Evolutionary conservation across 192 early-diverging fungal species (phyloP), one percentile per base, ranked within the genome.

Genomic region (Cladochytrium replicatum): DNA sequence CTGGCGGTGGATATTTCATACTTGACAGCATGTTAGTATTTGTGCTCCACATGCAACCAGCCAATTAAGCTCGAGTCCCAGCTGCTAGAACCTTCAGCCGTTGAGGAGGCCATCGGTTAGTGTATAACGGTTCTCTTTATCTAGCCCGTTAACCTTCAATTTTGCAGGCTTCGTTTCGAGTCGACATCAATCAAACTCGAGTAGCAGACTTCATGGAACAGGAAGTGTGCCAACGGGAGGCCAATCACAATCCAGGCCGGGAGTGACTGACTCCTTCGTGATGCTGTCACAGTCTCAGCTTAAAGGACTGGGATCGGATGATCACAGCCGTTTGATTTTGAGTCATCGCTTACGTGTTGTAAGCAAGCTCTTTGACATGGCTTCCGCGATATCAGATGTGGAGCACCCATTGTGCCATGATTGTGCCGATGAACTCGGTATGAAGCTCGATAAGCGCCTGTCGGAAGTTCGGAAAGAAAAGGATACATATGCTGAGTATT

Each of bases 321-420:
- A 43, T 4, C 4, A 43, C 4, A 17, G 23, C 1, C 38, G 41
- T n/a, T 15, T 41, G n/a, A n/a, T n/a, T 38, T 25, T 58, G 9
- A 23, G n/a, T 26, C 34, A 57, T 13, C 22, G 56, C 4, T 26
- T 58, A 2, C 25, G 40, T 23, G 51, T 58, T 25, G 56, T 50
- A 0, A 82, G 72, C 21, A 71, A 77, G 24, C 51, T 96, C 32
- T 88, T 88, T 66, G 85, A 90, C 39, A 48, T 81, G 48, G 76
- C 93, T 50, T 84, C 84, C 0, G 68, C 75, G n/a, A 74, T 74
- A 29, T 82, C 88, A 1, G 75, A 75, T 39, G 64, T 87, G 9
- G 74, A 75, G 39, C 88, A 92, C 43, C 88, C 88, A 8, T 75
- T 94, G 59, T 97, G 94, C 58, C 77, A 86, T 50, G 90, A 90